Evolutionary conservation across 2,329 filamentous ascomycete genomes (phyloP).

Genomic region (Dactylellina cionopaga): DNA sequence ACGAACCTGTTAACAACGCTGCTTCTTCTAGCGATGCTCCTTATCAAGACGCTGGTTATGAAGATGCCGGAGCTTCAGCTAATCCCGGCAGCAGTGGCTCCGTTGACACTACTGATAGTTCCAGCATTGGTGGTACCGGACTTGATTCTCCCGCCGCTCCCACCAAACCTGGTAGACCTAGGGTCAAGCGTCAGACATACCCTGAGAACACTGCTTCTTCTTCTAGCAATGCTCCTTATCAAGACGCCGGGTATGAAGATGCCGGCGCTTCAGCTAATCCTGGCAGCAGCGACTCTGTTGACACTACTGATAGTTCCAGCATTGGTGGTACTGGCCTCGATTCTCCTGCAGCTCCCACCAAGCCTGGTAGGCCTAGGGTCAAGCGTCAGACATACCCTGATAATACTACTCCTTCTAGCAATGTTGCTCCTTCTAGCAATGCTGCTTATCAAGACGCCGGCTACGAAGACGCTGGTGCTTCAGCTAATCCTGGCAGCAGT

Average conservation of each 20-base stretch:
- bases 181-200: neutral
- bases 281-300: no score
- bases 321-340: neutral
- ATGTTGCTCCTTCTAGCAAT: no score
- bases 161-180: neutral
- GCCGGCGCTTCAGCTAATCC: no score
- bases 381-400: neutral
- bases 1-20: neutral
- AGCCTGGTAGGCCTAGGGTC: neutral
- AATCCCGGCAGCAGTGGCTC: no score
- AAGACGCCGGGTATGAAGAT: neutral
- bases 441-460: neutral
- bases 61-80: no score
- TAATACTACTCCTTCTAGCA: neutral
- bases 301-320: no score
- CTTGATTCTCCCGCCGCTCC: no score
- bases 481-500: neutral
- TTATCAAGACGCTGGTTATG: no score
- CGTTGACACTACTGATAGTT: no score
- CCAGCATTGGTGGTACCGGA: no score
- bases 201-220: neutral
- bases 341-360: no score
- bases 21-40: neutral
- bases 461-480: neutral
- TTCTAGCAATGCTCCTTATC: neutral